A percentile compares a stretch with the other conserved stretches of the same genome.
Conservation (phyloP, 352 stramenopile genomes). For the Aphanomyces euteiches region DNA sequence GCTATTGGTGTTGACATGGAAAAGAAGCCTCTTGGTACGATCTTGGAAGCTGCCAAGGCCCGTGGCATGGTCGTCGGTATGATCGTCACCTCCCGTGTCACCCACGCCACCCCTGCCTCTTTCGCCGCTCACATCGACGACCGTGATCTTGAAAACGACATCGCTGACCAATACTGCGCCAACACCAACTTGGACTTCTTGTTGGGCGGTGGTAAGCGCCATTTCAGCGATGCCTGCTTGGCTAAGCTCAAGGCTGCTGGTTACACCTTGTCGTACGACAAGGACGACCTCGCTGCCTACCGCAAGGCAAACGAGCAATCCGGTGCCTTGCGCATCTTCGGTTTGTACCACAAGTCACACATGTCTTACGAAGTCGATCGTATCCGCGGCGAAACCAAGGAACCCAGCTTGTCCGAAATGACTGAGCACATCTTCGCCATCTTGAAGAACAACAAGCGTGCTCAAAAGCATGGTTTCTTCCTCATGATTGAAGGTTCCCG, state of each 20-base stretch:
- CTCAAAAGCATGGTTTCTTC: conserved; percentile 72
- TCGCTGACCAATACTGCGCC: conserved; percentile 54
- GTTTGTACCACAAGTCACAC: conserved; percentile 49
- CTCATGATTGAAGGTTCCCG: conserved; percentile 73
- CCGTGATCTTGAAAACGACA: conserved; percentile 52
- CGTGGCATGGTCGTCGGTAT: conserved; percentile 64
- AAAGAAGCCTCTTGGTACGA: conserved; percentile 52
- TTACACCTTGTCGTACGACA: conserved; percentile 55
- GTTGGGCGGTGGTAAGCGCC: conserved; percentile 45
- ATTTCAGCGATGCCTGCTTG: conserved; percentile 55
- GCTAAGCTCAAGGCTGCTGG: conserved; percentile 41
- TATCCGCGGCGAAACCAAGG: conserved; percentile 36
- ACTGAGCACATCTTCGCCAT: conserved; percentile 54
- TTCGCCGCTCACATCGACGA: conserved; percentile 55
- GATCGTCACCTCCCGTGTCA: conserved; percentile 63
- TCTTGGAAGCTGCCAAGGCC: conserved; percentile 59
- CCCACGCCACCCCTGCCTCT: conserved; percentile 52
- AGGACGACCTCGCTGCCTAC: conserved; percentile 52
- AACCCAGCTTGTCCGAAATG: conserved; percentile 62
- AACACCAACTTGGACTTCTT: conserved; percentile 72
- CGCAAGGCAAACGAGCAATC: conserved; percentile 44
- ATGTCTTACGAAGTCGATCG: conserved; percentile 71
- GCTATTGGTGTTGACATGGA: conserved; percentile 57
- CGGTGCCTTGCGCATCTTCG: conserved; percentile 52
- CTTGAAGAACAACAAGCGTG: conserved; percentile 63